Base-by-base conservation (phyloP, 2,329 filamentous ascomycete genomes). In the Bipolaris gigantea region DNA sequence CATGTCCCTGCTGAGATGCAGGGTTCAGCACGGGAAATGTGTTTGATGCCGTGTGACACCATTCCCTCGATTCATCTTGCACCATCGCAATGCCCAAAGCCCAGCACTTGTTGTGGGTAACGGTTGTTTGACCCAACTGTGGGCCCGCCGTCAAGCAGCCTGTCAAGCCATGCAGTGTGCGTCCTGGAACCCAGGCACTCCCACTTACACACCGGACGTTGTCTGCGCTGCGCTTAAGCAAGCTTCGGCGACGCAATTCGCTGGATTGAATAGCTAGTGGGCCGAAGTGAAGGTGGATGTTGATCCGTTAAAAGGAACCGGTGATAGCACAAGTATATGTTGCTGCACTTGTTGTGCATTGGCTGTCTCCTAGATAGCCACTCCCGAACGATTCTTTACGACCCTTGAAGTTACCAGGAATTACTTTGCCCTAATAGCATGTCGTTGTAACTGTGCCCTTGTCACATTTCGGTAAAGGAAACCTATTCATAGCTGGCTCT, bases 41-140 rank as follows among this genome's bases (percentile, higher is more conserved):
- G 69, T 71, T 73, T 70, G 70, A 71, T 56, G 64, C 61, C 25
- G 67, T 73, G 66, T 53, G 63, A 73, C 72, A 55, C 49, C 38
- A 55, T 56, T 63, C 61, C 69, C 66, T 73, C 70, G 69, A 74
- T 67, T 57, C 61, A 55, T 61, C 58, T 55, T 60, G 58, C 55
- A 62, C 62, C 50, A 58, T 64, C 54, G 60, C 60, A 64, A 59
- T 59, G 59, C 56, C 49, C 55, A 62, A 51, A 47, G 41, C 42
- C 53, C 49, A 63, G 60, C 48, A 57, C 55, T 48, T 64, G 56
- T 50, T 60, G 59, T 55, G 53, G 50, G 56, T 62, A 52, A 43
- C 43, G 40, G 36, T 41, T 48, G 57, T 69, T 65, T 64, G 57
- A 41, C 52, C 61, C 64, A 63, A 67, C 66, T 50, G 64, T 40